A percentile compares a stretch with the other conserved stretches of the same genome.
Conservation (phyloP, 2,329 filamentous ascomycete species). For the Verticillium tricorpus region DNA sequence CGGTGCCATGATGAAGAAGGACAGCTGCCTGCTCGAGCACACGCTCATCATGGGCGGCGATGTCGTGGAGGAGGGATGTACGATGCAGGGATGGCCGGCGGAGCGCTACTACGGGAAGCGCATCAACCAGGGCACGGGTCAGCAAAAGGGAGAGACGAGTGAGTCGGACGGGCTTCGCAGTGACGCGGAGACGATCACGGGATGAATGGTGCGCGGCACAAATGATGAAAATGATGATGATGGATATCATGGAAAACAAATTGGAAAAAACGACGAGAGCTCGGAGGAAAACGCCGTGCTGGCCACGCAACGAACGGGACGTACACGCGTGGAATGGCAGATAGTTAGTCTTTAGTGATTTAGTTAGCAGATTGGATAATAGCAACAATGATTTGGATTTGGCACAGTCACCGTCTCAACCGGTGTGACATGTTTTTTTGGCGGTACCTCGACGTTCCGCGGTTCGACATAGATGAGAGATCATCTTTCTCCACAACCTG, state of each 20-base stretch:
- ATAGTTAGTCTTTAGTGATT: not conserved
- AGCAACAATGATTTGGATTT: not conserved
- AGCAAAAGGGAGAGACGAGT: not conserved
- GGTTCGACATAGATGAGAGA: too few relatives aligned
- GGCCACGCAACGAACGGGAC: not conserved
- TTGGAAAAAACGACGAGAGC: not conserved
- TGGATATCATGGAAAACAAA: not conserved
- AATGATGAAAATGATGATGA: not conserved
- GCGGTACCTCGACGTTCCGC: too few relatives aligned
- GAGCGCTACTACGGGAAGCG: slow-evolving; percentile 28
- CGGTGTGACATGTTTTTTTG: not conserved
- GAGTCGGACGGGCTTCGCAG: not conserved
- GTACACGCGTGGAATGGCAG: not conserved
- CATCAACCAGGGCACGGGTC: not conserved
- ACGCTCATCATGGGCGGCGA: slow-evolving; percentile 54
- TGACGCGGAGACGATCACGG: not conserved
- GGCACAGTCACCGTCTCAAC: not conserved
- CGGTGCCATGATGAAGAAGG: slow-evolving; percentile 47
- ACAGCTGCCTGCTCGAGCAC: slow-evolving; percentile 51
- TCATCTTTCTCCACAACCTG: too few relatives aligned
- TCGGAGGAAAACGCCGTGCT: not conserved
- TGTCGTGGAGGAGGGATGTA: slow-evolving; percentile 42
- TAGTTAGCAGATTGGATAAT: not conserved
- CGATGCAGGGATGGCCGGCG: slow-evolving; percentile 53
- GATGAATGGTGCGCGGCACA: not conserved